A percentile compares a stretch with the other conserved stretches of the same genome.
phyloP scores from a whole-genome alignment of 2,329 filamentous ascomycete genomes.

The Parafenestella ontariensis region DNA sequence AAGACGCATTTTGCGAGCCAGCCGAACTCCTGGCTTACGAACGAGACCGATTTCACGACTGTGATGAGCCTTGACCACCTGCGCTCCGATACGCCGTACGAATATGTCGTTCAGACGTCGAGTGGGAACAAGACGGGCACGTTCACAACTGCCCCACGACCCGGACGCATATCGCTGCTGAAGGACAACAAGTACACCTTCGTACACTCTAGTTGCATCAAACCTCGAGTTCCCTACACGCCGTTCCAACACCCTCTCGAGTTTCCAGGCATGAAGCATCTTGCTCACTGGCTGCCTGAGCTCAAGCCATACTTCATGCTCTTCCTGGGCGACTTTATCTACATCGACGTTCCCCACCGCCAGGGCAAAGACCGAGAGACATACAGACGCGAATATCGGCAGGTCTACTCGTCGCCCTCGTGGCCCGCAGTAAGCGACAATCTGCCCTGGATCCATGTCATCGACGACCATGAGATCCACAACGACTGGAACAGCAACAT shows the following conservation, averaged over 20 bases:
- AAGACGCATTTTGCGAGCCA: conserved; percentile 39
- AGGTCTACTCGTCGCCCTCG: conserved; percentile 94
- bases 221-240: conserved; percentile 88
- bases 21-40: conserved; percentile 62
- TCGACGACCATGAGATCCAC: conserved; percentile 95
- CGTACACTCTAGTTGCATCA: conserved; percentile 89
- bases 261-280: conserved; percentile 78
- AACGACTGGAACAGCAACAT: conserved; percentile 91
- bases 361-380: conserved; percentile 75
- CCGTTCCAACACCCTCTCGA: conserved; percentile 82
- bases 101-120: conserved; percentile 70
- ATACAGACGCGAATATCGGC: conserved; percentile 90
- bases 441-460: conserved; percentile 95
- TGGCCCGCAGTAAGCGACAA: conserved; percentile 79
- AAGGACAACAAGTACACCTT: conserved; percentile 82
- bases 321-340: conserved; percentile 86
- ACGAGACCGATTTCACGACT: conserved; percentile 83
- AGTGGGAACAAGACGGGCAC: conserved; percentile 87
- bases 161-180: conserved; percentile 65
- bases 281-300: conserved; percentile 74
- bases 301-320: conserved; percentile 77
- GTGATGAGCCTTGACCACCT: conserved; percentile 72
- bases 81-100: conserved; percentile 75
- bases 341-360: conserved; percentile 83
- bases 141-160: conserved; percentile 77